Evolutionary conservation across 164 flowering plant genomes (phyloP).

Genomic region (Vitis rupestris): DNA sequence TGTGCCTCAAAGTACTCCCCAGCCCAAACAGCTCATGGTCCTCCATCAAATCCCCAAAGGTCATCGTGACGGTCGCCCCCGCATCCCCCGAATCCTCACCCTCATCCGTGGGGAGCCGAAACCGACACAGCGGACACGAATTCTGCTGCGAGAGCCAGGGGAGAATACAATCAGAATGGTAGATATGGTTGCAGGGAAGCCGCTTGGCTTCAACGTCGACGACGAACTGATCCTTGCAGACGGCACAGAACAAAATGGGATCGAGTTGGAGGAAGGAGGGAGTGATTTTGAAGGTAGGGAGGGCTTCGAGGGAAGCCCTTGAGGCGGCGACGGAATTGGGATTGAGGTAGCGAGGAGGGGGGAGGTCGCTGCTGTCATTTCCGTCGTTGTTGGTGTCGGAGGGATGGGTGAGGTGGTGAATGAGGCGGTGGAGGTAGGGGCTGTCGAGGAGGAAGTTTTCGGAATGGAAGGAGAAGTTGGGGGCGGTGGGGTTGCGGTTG

Average conservation of each 20-base stretch:
- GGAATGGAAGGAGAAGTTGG: slow-evolving; percentile 2
- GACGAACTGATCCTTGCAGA: slow-evolving; percentile 62
- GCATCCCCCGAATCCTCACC: slow-evolving; percentile 3
- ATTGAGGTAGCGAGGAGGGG: slow-evolving; percentile 4
- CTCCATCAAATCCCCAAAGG: slow-evolving; percentile 37
- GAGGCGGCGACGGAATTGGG: slow-evolving; percentile 22
- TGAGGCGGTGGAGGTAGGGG: slow-evolving; percentile 41
- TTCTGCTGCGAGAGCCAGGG: slow-evolving; percentile 67
- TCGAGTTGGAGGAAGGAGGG: slow-evolving; percentile 20
- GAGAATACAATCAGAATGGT: slow-evolving; percentile 62
- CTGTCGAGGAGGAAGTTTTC: slow-evolving; percentile 35
- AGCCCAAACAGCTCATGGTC: slow-evolving; percentile 38
- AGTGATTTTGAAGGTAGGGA: slow-evolving; percentile 49
- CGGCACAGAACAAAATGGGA: slow-evolving; percentile 42
- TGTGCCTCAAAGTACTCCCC: slow-evolving; percentile 35
- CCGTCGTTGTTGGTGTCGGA: too few species aligned
- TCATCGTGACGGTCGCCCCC: slow-evolving; percentile 10
- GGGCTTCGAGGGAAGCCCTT: slow-evolving; percentile 33
- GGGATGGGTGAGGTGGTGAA: slow-evolving; percentile 40
- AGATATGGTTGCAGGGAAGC: slow-evolving; percentile 67
- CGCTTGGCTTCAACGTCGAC: slow-evolving; percentile 47
- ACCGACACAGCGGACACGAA: slow-evolving; percentile 68
- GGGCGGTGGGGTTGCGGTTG: slow-evolving; percentile 9
- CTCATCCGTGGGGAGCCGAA: slow-evolving; percentile 30
- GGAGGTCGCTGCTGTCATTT: slow-evolving; percentile 1